phyloP scores from a whole-genome alignment of 2,329 filamentous ascomycete species.

The Paracorniculantispora psalliotae region DNA sequence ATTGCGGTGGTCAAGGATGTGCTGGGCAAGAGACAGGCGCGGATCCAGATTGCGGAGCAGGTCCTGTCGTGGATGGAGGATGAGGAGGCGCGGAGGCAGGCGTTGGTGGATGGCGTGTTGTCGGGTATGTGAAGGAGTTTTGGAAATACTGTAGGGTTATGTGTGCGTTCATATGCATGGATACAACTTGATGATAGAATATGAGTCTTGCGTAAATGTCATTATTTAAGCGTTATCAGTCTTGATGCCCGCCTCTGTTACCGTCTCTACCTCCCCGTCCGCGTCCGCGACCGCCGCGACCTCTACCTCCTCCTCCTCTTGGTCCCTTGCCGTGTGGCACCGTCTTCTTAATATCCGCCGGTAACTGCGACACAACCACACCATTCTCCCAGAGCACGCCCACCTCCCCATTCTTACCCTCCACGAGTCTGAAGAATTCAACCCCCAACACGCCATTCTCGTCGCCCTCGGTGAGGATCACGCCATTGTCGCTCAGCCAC shows the following conservation, averaged over 20 bases:
- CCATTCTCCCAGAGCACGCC: constrained; percentile 69
- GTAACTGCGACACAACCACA: constrained; percentile 60
- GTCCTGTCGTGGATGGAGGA: constrained; percentile 34
- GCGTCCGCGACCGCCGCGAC: constrained; percentile 22
- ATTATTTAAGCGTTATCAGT: not conserved
- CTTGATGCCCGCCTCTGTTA: not conserved
- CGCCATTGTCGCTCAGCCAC: constrained; percentile 75
- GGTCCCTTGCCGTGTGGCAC: constrained; percentile 46
- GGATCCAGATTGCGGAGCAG: constrained; percentile 34
- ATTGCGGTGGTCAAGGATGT: constrained; percentile 31
- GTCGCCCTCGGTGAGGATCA: constrained; percentile 60
- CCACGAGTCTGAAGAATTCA: constrained; percentile 67
- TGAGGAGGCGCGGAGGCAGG: constrained; percentile 17
- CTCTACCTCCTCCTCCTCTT: constrained; percentile 35
- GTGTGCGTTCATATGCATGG: too few species aligned
- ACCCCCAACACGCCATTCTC: constrained; percentile 58
- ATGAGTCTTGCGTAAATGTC: too few species aligned
- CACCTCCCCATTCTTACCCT: constrained; percentile 53
- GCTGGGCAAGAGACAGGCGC: constrained; percentile 30
- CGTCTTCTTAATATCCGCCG: constrained; percentile 48
- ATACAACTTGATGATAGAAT: too few species aligned
- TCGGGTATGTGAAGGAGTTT: not conserved
- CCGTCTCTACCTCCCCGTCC: not conserved
- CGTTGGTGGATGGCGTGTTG: not conserved
- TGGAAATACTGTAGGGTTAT: too few species aligned